phyloP scores from a whole-genome alignment of 2,329 filamentous ascomycete genomes.

The Calonectria pauciramosa region DNA sequence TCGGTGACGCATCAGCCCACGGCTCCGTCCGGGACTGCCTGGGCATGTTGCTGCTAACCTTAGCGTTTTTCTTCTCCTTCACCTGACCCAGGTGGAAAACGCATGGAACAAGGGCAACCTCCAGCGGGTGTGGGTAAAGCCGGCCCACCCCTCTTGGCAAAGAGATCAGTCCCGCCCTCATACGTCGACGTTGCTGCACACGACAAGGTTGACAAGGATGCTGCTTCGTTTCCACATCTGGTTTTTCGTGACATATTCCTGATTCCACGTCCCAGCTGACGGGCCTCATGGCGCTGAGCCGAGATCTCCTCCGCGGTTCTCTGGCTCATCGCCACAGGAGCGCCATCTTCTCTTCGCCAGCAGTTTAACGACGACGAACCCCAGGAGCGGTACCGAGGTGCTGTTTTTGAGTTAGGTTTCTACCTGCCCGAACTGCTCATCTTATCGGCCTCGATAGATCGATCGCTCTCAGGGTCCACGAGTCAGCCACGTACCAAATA shows the following conservation, averaged over 20 bases:
- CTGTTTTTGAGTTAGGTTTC: neutral
- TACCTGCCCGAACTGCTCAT: slow-evolving; percentile 3
- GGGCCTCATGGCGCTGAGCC: neutral
- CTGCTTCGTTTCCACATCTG: neutral
- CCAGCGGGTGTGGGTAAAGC: slow-evolving; percentile 7
- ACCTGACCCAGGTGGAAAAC: slow-evolving; percentile 23
- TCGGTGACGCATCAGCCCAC: slow-evolving; percentile 16
- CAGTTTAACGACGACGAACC: neutral
- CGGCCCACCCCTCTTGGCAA: slow-evolving; percentile 11
- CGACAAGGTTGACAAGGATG: neutral
- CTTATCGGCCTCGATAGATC: slow-evolving; percentile 9
- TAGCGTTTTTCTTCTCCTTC: slow-evolving; percentile 14
- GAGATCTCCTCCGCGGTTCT: neutral
- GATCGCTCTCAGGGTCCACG: neutral
- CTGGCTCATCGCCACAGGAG: neutral
- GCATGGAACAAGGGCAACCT: slow-evolving; percentile 27
- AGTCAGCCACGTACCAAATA: neutral
- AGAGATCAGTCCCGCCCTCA: slow-evolving; percentile 11
- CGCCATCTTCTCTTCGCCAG: neutral
- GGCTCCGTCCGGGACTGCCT: neutral
- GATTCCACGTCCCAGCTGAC: neutral
- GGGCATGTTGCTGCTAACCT: slow-evolving; percentile 2
- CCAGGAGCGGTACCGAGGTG: neutral
- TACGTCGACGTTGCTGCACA: neutral
- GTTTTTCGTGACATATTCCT: slow-evolving; percentile 6